Percentiles rank a stretch among this genome's conserved stretches.
phyloP scores from a whole-genome alignment of 2,329 filamentous ascomycete species.

The Falciphora oryzae region DNA sequence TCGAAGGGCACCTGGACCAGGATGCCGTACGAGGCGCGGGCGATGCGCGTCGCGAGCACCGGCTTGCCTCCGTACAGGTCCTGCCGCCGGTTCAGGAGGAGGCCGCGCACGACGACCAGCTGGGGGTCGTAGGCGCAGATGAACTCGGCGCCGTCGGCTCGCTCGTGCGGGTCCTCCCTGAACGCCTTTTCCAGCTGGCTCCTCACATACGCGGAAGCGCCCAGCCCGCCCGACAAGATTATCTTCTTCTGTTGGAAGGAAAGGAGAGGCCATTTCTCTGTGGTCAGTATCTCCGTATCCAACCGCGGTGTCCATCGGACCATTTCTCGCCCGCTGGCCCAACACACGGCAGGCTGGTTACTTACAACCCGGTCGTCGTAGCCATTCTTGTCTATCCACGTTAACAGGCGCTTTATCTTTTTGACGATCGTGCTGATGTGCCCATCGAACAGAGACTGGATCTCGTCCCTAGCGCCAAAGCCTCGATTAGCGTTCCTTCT shows the following conservation, averaged over 20 bases:
- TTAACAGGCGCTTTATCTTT: constrained; percentile 33
- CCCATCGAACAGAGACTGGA: constrained; percentile 37
- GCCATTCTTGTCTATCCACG: constrained; percentile 29
- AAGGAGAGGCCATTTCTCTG: too few species aligned
- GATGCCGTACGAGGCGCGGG: constrained; percentile 38
- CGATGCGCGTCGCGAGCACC: constrained; percentile 36
- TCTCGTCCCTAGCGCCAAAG: constrained; percentile 28
- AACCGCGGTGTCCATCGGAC: too few species aligned
- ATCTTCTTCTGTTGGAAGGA: constrained; percentile 28
- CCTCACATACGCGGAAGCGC: constrained; percentile 40
- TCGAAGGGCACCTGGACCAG: constrained; percentile 31
- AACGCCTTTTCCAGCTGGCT: constrained; percentile 33
- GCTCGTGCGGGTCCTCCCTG: constrained; percentile 6
- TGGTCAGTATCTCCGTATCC: too few species aligned
- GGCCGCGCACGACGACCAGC: constrained; percentile 47
- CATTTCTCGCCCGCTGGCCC: too few species aligned
- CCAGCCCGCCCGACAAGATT: constrained; percentile 39
- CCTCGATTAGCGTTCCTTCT: too few species aligned
- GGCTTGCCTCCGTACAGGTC: constrained; percentile 35
- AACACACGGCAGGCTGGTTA: background rate
- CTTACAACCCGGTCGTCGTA: constrained; percentile 29
- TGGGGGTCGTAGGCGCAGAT: constrained; percentile 44
- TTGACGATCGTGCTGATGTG: constrained; percentile 34
- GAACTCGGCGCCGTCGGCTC: constrained; percentile 21
- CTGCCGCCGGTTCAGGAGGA: constrained; percentile 44